Evolutionary conservation across 1,284 basidiomycete genomes (phyloP), one percentile per base, ranked within the genome.

Genomic region (Meira nashicola): DNA sequence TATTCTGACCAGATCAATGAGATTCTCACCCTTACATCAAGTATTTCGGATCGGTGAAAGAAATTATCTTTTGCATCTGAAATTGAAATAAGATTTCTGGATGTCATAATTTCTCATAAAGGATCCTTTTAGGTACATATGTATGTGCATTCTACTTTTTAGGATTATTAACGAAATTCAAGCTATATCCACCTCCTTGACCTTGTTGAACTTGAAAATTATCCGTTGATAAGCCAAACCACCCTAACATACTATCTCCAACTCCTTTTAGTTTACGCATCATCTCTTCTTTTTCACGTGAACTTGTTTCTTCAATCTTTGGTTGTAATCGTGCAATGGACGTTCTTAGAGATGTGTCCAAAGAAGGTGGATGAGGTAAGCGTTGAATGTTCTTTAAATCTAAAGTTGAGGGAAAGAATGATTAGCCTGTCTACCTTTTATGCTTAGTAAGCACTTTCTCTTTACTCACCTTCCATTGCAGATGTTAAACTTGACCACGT

Each of bases 121-220:
- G n/a, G n/a, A n/a, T n/a, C n/a, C n/a, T n/a, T n/a, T n/a, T n/a
- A n/a, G n/a, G n/a, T n/a, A n/a, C n/a, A n/a, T n/a, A n/a, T n/a
- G n/a, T n/a, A n/a, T n/a, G n/a, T n/a, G n/a, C n/a, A n/a, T n/a
- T n/a, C n/a, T n/a, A n/a, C n/a, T 33, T 33, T 33, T 33, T 33
- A 33, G 28, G 28, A 33, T 33, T 33, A 33, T 48, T 53, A 2
- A 58, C 52, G 55, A 97, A 96, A 69, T 91, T 89, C 83, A 97
- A 85, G 1, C 88, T 89, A 81, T 96, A 97, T 0, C 93, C 91
- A 28, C 94, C 94, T 0, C 76, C 77, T 1, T 72, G 70, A 67
- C 92, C 87, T 17, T 89, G 89, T 65, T 92, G 92, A 70, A 98
- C 90, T 80, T 96, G 88, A 84, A 98, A 98, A 59, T 80, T 80